A percentile compares a stretch with the other conserved stretches of the same genome.
Conservation (phyloP, 2,329 filamentous ascomycete species). For the Ploettnerulaceae sp. region DNA sequence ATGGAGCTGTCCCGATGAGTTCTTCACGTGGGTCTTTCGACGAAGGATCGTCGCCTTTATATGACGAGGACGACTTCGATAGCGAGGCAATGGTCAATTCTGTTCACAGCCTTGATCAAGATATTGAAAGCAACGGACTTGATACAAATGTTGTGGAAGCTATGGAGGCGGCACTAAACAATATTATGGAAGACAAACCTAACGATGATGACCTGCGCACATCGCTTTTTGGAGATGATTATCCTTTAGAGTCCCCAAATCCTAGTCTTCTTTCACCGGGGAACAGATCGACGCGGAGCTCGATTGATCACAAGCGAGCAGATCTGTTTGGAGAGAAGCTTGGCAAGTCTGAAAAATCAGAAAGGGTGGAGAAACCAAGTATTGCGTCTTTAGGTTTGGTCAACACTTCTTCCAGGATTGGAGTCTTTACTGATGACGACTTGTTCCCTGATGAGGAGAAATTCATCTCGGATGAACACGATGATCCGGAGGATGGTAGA, state of each 20-base stretch:
- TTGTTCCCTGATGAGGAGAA: constrained; percentile 86
- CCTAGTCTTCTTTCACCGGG: constrained; percentile 49
- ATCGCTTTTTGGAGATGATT: constrained; percentile 60
- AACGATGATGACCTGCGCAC: constrained; percentile 59
- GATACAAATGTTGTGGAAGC: constrained; percentile 82
- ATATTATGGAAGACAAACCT: constrained; percentile 81
- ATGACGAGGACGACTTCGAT: constrained; percentile 78
- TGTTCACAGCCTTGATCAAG: constrained; percentile 72
- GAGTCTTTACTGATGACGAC: constrained; percentile 91
- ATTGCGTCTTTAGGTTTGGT: constrained; percentile 88
- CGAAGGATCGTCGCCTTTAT: constrained; percentile 55
- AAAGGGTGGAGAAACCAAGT: constrained; percentile 66
- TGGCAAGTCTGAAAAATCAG: constrained; percentile 39
- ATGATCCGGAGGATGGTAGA: constrained; percentile 56
- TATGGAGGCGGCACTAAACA: constrained; percentile 86
- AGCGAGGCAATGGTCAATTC: constrained; percentile 67
- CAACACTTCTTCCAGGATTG: constrained; percentile 78
- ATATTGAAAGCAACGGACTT: constrained; percentile 53
- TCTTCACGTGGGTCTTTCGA: constrained; percentile 65
- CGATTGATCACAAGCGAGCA: constrained; percentile 50
- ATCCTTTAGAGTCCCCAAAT: constrained; percentile 35
- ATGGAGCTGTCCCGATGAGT: constrained; percentile 30
- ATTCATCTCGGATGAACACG: constrained; percentile 79
- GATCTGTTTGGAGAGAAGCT: constrained; percentile 39
- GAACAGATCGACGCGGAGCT: constrained; percentile 57